A percentile compares a stretch with the other conserved stretches of the same genome.
These are phyloP conservation scores for Termitomyces sp. DNA, from an alignment of 768 basidiomycete species.

Conservation along the genomic window DNA sequence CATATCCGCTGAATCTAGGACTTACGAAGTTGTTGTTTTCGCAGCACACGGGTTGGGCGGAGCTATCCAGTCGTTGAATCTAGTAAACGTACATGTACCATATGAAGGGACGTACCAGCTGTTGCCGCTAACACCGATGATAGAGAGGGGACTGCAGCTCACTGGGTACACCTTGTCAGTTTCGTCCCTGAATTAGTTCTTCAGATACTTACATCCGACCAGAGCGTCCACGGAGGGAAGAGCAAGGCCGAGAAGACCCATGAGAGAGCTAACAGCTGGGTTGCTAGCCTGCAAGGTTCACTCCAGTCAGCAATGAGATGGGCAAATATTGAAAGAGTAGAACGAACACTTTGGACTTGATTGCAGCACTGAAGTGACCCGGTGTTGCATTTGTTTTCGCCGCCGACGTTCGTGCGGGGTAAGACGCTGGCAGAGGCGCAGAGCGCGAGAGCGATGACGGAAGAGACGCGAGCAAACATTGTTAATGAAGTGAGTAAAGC, in stretches of 20 bases:
- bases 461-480: slow-evolving; percentile 11
- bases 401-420: slow-evolving; percentile 9
- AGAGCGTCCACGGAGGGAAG: slow-evolving; percentile 1
- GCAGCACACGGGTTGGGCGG: slow-evolving; percentile 17
- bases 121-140: slow-evolving; percentile 10
- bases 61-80: not conserved
- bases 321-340: not conserved
- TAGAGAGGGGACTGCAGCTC: slow-evolving; percentile 8
- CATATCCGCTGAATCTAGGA: not conserved
- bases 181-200: not conserved
- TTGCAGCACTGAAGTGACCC: slow-evolving; percentile 18
- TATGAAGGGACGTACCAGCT: slow-evolving; percentile 6
- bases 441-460: slow-evolving; percentile 6
- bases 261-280: not conserved
- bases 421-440: slow-evolving; percentile 10
- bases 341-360: not conserved
- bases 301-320: not conserved
- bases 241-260: slow-evolving; percentile 6
- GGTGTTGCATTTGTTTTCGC: slow-evolving; percentile 12
- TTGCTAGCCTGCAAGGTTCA: not conserved
- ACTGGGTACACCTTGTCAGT: slow-evolving; percentile 5
- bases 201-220: slow-evolving; percentile 9
- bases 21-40: slow-evolving; percentile 15
- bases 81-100: not conserved
- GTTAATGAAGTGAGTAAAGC: not conserved